Conservation (phyloP, 495 filamentous ascomycete genomes). For the Podospora tetraspora region DNA sequence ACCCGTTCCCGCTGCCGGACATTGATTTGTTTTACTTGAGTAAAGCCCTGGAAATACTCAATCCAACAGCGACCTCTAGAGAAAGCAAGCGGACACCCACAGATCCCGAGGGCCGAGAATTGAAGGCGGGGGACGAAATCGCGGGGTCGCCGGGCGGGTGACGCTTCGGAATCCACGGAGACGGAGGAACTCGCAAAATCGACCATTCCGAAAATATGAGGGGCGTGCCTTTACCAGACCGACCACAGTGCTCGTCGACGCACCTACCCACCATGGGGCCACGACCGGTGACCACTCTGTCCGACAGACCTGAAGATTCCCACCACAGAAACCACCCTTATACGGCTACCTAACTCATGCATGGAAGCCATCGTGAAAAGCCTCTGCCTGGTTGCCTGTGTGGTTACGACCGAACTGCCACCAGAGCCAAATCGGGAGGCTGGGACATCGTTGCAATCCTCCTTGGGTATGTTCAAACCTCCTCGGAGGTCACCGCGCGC, state of each 20-base stretch:
- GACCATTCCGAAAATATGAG: neutral
- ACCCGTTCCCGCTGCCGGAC: neutral
- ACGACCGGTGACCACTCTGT: neutral
- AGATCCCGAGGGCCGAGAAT: neutral
- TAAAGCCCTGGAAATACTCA: neutral
- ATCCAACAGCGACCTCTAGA: neutral
- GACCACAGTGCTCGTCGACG: neutral
- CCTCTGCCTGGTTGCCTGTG: neutral
- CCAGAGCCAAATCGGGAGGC: neutral
- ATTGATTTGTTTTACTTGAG: neutral
- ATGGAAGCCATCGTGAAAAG: neutral
- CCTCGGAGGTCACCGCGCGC: neutral
- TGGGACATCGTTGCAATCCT: neutral
- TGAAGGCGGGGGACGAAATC: neutral
- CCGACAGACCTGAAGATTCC: neutral
- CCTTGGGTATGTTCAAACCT: neutral
- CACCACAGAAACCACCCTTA: neutral
- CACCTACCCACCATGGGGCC: neutral
- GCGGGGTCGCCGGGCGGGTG: neutral
- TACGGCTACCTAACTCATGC: neutral
- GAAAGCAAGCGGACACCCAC: neutral
- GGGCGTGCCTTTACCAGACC: neutral
- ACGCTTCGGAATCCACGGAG: neutral
- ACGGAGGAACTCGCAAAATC: neutral
- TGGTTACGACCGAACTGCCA: neutral